phyloP scores from a whole-genome alignment of 1,284 basidiomycete species.

The Waitea zeae region DNA sequence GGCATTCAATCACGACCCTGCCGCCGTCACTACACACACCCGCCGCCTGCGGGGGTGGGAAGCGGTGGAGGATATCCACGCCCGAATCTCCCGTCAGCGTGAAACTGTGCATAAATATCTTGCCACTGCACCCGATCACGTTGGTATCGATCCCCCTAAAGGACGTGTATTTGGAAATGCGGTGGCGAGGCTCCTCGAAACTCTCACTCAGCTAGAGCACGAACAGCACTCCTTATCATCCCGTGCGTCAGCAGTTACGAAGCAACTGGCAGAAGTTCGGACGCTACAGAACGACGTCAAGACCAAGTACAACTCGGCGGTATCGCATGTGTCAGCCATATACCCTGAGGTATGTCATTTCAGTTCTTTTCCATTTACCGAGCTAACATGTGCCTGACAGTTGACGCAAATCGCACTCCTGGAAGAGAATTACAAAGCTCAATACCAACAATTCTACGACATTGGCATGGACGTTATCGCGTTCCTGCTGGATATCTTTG shows the following conservation, averaged over 20 bases:
- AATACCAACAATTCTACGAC: constrained; percentile 63
- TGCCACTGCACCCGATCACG: no score
- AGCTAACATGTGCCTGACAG: constrained; percentile 15
- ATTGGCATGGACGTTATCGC: constrained; percentile 58
- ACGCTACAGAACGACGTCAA: constrained; percentile 36
- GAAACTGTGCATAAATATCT: no score
- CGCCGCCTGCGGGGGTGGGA: constrained; percentile 39
- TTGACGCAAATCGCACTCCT: constrained; percentile 46
- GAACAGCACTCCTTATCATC: no score
- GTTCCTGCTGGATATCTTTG: constrained; percentile 50
- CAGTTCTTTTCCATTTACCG: neutral
- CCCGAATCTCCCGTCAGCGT: constrained; percentile 38
- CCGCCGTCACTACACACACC: constrained; percentile 45
- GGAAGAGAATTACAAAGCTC: constrained; percentile 58
- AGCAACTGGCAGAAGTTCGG: constrained; percentile 32
- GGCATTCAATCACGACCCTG: constrained; percentile 56
- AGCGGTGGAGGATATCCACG: constrained; percentile 55
- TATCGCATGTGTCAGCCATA: constrained; percentile 50
- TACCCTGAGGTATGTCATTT: constrained; percentile 48
- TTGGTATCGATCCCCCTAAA: no score
- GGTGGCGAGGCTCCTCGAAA: no score
- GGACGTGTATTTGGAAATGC: no score
- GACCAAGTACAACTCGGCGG: constrained; percentile 41
- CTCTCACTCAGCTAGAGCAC: no score
- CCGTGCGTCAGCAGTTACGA: constrained; percentile 30